Conservation (phyloP, 2,329 filamentous ascomycete genomes). For the Emmonsiellopsis sp. region DNA sequence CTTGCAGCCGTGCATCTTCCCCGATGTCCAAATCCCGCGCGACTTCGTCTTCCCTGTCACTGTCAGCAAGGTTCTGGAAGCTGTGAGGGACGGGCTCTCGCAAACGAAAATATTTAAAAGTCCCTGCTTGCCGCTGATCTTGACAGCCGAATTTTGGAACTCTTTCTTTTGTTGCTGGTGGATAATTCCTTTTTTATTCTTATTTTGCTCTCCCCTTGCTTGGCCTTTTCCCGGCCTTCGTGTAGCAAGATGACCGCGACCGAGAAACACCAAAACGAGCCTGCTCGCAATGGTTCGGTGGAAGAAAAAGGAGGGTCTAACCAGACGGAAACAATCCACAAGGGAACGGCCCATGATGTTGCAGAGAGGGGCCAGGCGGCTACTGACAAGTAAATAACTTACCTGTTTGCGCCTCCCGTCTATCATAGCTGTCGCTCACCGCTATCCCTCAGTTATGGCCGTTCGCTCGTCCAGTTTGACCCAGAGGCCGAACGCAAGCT, state of each 20-base stretch:
- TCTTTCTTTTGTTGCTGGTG: too few species aligned
- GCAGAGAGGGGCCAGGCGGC: slow-evolving; percentile 39
- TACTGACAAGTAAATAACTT: slow-evolving; percentile 36
- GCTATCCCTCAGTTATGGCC: slow-evolving; percentile 35
- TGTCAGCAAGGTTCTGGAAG: too few species aligned
- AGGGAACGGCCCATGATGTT: slow-evolving; percentile 22
- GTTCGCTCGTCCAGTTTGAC: slow-evolving; percentile 47
- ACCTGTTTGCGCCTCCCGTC: not conserved
- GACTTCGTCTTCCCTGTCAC: too few species aligned
- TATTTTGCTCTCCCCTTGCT: too few species aligned
- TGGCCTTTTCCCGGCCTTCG: not conserved
- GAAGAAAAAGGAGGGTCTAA: not conserved
- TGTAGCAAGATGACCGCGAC: not conserved
- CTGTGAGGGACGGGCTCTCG: too few species aligned
- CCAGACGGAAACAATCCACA: not conserved
- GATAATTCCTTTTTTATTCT: too few species aligned
- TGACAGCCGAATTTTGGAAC: too few species aligned
- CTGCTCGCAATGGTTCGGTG: not conserved
- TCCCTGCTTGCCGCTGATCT: too few species aligned
- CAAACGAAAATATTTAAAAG: too few species aligned
- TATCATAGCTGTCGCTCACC: slow-evolving; percentile 2
- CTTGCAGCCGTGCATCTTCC: too few species aligned
- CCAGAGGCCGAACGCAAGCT: slow-evolving; percentile 49
- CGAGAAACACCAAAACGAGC: not conserved
- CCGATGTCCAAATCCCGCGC: too few species aligned